A percentile compares a stretch with the other conserved stretches of the same genome.
These are phyloP conservation scores for Coffea humblotiana DNA, from an alignment of 305 asterid species.

Conservation along the genomic window DNA sequence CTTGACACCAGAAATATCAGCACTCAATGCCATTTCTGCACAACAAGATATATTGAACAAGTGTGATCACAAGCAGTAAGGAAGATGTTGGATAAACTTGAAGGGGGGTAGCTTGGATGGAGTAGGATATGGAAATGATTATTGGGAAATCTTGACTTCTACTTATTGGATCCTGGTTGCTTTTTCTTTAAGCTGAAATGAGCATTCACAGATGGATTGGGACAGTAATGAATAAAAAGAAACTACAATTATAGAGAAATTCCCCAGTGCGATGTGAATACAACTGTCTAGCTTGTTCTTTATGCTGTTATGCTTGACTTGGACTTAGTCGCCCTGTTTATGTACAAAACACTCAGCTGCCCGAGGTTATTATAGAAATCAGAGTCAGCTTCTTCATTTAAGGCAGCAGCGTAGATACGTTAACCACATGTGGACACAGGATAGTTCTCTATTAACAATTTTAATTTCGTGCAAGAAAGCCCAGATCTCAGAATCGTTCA, in stretches of 20 bases:
- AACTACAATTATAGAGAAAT: neutral
- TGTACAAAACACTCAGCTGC: neutral
- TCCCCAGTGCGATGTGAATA: neutral
- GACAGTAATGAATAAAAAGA: neutral
- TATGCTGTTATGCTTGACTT: neutral
- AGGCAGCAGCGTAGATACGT: neutral
- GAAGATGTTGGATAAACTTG: too few species aligned
- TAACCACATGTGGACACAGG: too few species aligned
- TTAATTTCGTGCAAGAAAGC: too few species aligned
- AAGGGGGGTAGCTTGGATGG: too few species aligned
- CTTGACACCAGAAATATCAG: constrained; percentile 15
- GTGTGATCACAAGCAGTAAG: too few species aligned
- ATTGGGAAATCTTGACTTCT: too few species aligned
- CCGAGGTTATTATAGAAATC: neutral
- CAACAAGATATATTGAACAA: neutral
- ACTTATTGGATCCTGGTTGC: too few species aligned
- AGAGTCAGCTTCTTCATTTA: neutral
- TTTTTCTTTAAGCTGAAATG: neutral
- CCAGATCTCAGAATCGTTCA: too few species aligned
- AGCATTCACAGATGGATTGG: neutral
- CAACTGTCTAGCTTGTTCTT: neutral
- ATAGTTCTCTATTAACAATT: too few species aligned
- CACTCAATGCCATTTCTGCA: neutral
- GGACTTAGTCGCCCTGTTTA: neutral
- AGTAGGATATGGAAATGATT: too few species aligned